Evolutionary conservation across 495 filamentous ascomycete genomes (phyloP).

Genomic region (Penicillium paradoxum): DNA sequence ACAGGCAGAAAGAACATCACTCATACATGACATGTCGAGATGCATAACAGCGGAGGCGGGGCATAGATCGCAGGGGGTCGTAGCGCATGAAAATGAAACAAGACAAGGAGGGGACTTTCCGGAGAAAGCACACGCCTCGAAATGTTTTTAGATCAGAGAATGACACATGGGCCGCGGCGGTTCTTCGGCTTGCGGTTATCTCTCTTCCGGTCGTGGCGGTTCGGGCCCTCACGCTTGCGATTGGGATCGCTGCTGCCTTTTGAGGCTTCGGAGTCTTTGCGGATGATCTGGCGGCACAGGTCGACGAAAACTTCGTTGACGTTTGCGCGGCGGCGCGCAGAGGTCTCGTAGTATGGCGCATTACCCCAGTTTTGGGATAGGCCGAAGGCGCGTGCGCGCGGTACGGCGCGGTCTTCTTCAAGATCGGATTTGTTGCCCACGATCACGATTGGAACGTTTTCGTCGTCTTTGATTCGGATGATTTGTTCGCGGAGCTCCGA

Average conservation of each 20-base stretch:
- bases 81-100: slow-evolving; percentile 5
- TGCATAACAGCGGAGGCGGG: slow-evolving; percentile 10
- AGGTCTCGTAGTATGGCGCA: slow-evolving; percentile 93
- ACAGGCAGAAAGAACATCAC: slow-evolving; percentile 16
- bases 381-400: slow-evolving; percentile 76
- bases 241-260: slow-evolving; percentile 38
- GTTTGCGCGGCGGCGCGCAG: slow-evolving; percentile 76
- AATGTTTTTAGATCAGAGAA: slow-evolving; percentile 27
- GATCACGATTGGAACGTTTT: slow-evolving; percentile 86
- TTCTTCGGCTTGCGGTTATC: slow-evolving; percentile 23
- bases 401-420: slow-evolving; percentile 83
- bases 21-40: slow-evolving; percentile 21
- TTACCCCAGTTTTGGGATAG: slow-evolving; percentile 84
- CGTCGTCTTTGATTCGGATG: slow-evolving; percentile 93
- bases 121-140: background rate
- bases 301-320: slow-evolving; percentile 95
- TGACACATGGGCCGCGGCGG: slow-evolving; percentile 40
- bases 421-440: slow-evolving; percentile 97
- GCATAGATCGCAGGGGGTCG: background rate
- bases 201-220: slow-evolving; percentile 29
- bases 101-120: slow-evolving; percentile 6
- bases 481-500: slow-evolving; percentile 90
- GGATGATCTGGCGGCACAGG: slow-evolving; percentile 87
- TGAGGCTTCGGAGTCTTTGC: slow-evolving; percentile 55
- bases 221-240: slow-evolving; percentile 36